These are phyloP conservation scores for Aciculosporium take DNA, from an alignment of 2,329 filamentous ascomycete species.

Conservation along the genomic window DNA sequence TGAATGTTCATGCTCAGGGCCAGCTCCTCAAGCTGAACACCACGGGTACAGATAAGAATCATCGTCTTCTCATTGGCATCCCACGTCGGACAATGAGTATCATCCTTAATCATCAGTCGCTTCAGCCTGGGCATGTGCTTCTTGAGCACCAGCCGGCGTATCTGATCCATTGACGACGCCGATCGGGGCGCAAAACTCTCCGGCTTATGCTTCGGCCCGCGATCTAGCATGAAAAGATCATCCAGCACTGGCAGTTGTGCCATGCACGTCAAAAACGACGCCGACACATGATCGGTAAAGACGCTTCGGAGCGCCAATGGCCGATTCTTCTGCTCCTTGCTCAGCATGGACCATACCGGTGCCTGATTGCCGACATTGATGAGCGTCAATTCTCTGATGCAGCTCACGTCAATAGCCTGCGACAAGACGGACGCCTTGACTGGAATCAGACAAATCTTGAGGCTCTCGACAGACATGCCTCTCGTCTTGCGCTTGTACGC, in stretches of 20 bases:
- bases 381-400: constrained; percentile 42
- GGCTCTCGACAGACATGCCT: constrained; percentile 39
- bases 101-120: constrained; percentile 46
- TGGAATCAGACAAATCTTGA: constrained; percentile 45
- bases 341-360: constrained; percentile 43
- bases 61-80: constrained; percentile 41
- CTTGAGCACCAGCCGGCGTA: constrained; percentile 40
- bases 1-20: constrained; percentile 39
- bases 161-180: constrained; percentile 39
- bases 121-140: constrained; percentile 42
- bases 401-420: constrained; percentile 40
- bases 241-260: constrained; percentile 36
- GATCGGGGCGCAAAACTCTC: constrained; percentile 39
- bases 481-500: constrained; percentile 44
- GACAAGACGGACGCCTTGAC: constrained; percentile 43
- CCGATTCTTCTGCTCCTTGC: constrained; percentile 36
- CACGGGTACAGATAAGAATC: constrained; percentile 36
- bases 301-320: constrained; percentile 42
- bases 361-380: constrained; percentile 50
- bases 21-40: constrained; percentile 37
- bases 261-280: constrained; percentile 38
- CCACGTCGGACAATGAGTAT: constrained; percentile 35
- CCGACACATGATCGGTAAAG: constrained; percentile 48
- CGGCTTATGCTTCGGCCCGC: constrained; percentile 33
- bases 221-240: constrained; percentile 47